Evolutionary conservation across 257 asterid genomes (phyloP).

Genomic region (Ocimum tenuiflorum): DNA sequence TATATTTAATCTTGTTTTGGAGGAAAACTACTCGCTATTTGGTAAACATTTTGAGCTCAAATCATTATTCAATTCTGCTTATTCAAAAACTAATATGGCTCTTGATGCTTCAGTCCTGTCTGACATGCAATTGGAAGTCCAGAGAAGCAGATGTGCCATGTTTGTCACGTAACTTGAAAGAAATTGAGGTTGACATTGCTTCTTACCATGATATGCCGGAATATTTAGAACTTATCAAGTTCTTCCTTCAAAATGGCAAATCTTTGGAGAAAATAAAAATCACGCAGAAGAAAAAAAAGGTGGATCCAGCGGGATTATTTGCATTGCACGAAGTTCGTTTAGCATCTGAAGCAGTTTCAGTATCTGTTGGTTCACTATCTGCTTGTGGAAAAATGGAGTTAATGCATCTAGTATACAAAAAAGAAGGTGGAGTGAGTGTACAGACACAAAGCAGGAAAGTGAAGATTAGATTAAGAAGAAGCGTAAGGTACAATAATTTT

Average conservation of each 20-base stretch:
- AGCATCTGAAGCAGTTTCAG: slow-evolving; percentile 16
- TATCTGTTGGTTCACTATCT: not conserved
- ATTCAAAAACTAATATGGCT: slow-evolving; percentile 3
- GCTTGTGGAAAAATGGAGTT: not conserved
- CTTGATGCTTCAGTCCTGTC: not conserved
- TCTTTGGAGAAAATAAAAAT: slow-evolving; percentile 5
- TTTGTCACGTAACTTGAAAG: not conserved
- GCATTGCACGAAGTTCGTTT: slow-evolving; percentile 1
- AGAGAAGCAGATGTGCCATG: not conserved
- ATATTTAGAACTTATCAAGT: not conserved
- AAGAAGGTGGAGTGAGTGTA: not conserved
- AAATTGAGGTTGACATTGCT: slow-evolving; percentile 8
- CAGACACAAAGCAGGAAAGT: not conserved
- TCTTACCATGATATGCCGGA: not conserved
- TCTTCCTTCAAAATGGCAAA: slow-evolving; percentile 18
- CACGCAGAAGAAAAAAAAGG: not conserved
- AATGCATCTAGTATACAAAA: slow-evolving; percentile 5
- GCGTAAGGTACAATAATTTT: slow-evolving; percentile 15
- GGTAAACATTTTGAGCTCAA: not conserved
- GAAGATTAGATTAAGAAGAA: not conserved
- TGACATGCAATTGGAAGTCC: not conserved
- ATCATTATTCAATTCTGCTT: not conserved
- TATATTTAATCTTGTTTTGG: not conserved
- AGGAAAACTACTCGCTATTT: not conserved
- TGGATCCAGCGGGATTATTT: not conserved